Evolutionary conservation across 495 filamentous ascomycete species (phyloP).

Genomic region (Aspergillus ostianus): DNA sequence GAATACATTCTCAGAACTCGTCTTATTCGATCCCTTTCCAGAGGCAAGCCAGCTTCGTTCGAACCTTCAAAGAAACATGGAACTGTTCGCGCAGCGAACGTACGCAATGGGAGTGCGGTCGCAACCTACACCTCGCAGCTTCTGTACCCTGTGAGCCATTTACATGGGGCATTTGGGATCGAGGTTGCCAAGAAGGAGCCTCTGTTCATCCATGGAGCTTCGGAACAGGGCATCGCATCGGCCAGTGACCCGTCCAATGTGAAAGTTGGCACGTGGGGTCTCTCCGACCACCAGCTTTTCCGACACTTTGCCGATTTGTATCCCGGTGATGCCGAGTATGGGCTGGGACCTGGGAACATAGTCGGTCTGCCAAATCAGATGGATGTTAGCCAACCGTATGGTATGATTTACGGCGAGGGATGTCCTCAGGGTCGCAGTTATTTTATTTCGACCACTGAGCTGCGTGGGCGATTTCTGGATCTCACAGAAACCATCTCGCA

Average conservation of each 20-base stretch:
- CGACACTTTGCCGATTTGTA: constrained; percentile 73
- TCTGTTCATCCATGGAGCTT: constrained; percentile 75
- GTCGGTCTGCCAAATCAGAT: constrained; percentile 78
- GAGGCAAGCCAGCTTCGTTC: constrained; percentile 69
- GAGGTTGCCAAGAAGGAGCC: constrained; percentile 66
- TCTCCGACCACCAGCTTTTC: constrained; percentile 70
- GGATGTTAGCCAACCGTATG: constrained; percentile 83
- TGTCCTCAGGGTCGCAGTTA: constrained; percentile 75
- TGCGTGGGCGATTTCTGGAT: constrained; percentile 71
- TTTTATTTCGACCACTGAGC: constrained; percentile 71
- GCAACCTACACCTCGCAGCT: constrained; percentile 82
- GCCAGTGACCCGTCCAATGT: constrained; percentile 72
- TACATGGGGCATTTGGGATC: constrained; percentile 68
- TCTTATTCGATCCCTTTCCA: constrained; percentile 71
- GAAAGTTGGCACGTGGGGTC: constrained; percentile 82
- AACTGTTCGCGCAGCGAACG: constrained; percentile 43
- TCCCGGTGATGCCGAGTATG: constrained; percentile 71
- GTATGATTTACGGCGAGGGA: constrained; percentile 81
- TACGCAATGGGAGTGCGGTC: constrained; percentile 56
- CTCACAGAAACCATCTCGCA: constrained; percentile 48
- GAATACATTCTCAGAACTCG: constrained; percentile 89
- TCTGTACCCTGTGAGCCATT: constrained; percentile 66
- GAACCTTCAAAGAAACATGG: constrained; percentile 51
- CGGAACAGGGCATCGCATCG: constrained; percentile 69
- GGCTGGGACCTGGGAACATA: constrained; percentile 71